Base-by-base conservation (phyloP, 306 rosid species). In the Lathyrus tuberosus region DNA sequence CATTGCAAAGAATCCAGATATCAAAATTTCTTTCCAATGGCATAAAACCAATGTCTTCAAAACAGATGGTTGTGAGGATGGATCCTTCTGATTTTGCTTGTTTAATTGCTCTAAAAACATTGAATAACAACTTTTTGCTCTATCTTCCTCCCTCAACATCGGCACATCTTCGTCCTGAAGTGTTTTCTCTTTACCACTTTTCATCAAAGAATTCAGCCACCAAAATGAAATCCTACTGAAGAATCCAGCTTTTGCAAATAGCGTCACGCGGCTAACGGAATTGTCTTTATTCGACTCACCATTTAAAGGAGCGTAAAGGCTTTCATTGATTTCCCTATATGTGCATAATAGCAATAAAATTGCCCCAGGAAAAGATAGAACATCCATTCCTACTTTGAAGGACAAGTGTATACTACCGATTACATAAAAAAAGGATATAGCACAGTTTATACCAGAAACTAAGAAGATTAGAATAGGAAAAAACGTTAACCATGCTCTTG, bases 121-220 rank as follows among this genome's bases (percentile, higher is more conserved):
- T 12, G 61, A 41, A 76, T 93, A 93, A 67, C 96, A 86, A 72
- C 70, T 88, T 73, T 82, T 84, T 8, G 97, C 96, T 82, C 78
- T 79, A 67, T 93, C 98, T 17, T 40, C 88, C 62, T 85, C 83
- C 0, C 88, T 54, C 86, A 88, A 59, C 72, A 53, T 84, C 2
- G 96, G 96, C 16, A 90, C 82, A 66, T 93, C 96, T 70, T 88
- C 83, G 0, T 85, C 89, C 67, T 70, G 73, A 3, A 93, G 87
- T 22, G 85, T 70, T 77, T 85, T 88, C 82, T 84, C 78, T 70
- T 82, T 85, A 2, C 98, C 96, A 70, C 6, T 81, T 79, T 79
- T 88, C 98, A 93, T 88, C 83, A 93, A 72, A 41, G 96, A 51
- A 76, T 93, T 88, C 76, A 93, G 44, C 98, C 98, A 93, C 98